Conservation (phyloP, 352 stramenopile genomes). For the Phytophthora fragariae region DNA sequence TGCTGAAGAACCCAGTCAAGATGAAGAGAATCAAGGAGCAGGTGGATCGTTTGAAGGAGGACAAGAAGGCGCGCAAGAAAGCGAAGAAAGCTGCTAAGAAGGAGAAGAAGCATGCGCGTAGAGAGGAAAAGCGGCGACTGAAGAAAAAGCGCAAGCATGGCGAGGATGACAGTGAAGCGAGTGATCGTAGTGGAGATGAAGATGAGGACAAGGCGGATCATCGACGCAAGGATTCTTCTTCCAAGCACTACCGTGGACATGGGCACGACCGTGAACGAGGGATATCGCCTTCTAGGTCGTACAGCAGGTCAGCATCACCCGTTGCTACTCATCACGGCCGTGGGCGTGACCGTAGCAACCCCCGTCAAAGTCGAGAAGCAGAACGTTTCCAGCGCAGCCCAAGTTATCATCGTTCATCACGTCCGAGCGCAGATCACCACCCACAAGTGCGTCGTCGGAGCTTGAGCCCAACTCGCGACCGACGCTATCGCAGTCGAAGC, state of each 20-base stretch:
- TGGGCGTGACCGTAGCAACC: background rate
- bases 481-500: conserved; percentile 28
- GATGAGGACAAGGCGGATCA: conserved; percentile 20
- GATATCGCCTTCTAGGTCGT: conserved; percentile 24
- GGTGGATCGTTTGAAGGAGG: conserved; percentile 79
- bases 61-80: conserved; percentile 80
- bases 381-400: conserved; percentile 16
- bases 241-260: conserved; percentile 20
- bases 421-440: background rate
- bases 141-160: conserved; percentile 59
- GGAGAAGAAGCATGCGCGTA: conserved; percentile 53
- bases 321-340: background rate
- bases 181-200: conserved; percentile 24
- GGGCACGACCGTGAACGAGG: conserved; percentile 9
- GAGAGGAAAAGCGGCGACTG: conserved; percentile 44
- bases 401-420: conserved; percentile 3
- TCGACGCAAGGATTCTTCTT: conserved; percentile 15
- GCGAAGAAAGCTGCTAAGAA: conserved; percentile 79
- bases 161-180: conserved; percentile 31
- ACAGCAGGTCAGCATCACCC: conserved; percentile 29
- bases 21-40: conserved; percentile 88
- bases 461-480: background rate
- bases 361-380: conserved; percentile 6
- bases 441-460: conserved; percentile 8
- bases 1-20: conserved; percentile 92